phyloP scores from a whole-genome alignment of 192 early-diverging fungal species.

The Pilobolus umbonatus region DNA sequence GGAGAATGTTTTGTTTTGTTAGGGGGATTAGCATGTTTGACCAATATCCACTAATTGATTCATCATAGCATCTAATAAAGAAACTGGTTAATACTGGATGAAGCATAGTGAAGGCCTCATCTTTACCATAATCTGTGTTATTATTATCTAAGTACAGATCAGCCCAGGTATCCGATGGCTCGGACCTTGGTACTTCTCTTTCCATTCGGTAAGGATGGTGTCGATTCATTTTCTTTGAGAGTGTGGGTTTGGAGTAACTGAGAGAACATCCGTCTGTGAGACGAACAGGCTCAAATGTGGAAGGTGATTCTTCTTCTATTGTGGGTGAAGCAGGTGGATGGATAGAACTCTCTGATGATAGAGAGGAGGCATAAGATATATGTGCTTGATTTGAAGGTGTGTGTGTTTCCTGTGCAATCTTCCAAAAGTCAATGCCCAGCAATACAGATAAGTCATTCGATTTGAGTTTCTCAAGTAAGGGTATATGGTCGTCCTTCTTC shows the following conservation, averaged over 20 bases:
- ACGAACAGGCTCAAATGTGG: slow-evolving; percentile 11
- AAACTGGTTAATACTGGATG: background rate
- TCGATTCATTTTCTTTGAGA: background rate
- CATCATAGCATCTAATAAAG: slow-evolving; percentile 3
- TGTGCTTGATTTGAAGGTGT: background rate
- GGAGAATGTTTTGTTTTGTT: background rate
- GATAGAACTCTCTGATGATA: background rate
- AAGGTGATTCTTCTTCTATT: background rate
- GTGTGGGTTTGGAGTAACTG: background rate
- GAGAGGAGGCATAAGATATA: slow-evolving; percentile 3
- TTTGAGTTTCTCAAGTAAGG: too few species aligned
- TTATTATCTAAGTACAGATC: background rate
- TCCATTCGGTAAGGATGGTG: background rate
- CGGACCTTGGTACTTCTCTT: background rate
- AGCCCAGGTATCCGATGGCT: background rate
- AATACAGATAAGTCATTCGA: background rate
- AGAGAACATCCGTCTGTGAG: slow-evolving; percentile 1
- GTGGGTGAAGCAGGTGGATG: background rate
- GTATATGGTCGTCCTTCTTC: background rate
- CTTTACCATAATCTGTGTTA: slow-evolving; percentile 4
- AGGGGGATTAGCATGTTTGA: background rate
- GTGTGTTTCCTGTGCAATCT: slow-evolving; percentile 9
- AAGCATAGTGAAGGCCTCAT: background rate
- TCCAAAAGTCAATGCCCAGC: slow-evolving; percentile 13
- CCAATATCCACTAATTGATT: background rate